Evolutionary conservation across 768 basidiomycete genomes (phyloP).

Genomic region (Termitomyces sp.): DNA sequence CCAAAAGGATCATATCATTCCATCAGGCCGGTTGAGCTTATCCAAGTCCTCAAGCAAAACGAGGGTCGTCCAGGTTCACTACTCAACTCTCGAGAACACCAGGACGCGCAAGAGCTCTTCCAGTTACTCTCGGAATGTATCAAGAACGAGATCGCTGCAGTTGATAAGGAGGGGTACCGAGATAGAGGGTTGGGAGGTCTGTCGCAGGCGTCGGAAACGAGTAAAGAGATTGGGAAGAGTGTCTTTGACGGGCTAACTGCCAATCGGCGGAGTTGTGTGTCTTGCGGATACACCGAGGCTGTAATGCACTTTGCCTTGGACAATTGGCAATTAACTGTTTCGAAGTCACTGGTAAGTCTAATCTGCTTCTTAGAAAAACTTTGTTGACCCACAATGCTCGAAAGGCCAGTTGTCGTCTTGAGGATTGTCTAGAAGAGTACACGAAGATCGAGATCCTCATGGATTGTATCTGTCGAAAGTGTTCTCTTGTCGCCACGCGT

Average conservation of each 20-base stretch:
- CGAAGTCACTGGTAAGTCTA: conserved; percentile 53
- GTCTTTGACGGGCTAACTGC: conserved; percentile 92
- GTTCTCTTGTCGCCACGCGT: conserved; percentile 80
- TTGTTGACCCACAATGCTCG: not conserved
- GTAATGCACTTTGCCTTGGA: conserved; percentile 91
- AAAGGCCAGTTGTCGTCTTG: conserved; percentile 64
- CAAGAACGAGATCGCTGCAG: conserved; percentile 75
- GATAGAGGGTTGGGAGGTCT: conserved; percentile 72
- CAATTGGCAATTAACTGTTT: conserved; percentile 78
- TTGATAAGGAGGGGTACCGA: conserved; percentile 67
- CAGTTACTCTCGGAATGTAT: conserved; percentile 88
- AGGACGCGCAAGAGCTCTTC: conserved; percentile 98
- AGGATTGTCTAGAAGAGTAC: conserved; percentile 86
- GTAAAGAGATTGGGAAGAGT: conserved; percentile 49
- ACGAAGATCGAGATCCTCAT: conserved; percentile 83
- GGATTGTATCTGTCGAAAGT: conserved; percentile 93
- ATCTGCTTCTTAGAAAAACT: not conserved
- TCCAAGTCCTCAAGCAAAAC: conserved; percentile 58
- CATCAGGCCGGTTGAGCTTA: conserved; percentile 70
- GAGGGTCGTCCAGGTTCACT: conserved; percentile 56
- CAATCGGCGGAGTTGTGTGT: conserved; percentile 81
- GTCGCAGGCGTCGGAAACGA: conserved; percentile 13
- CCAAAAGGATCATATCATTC: conserved; percentile 54
- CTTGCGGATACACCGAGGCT: conserved; percentile 91
- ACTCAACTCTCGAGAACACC: conserved; percentile 89